Conservation (phyloP, 208 protist genomes). For the Acanthamoeba divionensis region DNA sequence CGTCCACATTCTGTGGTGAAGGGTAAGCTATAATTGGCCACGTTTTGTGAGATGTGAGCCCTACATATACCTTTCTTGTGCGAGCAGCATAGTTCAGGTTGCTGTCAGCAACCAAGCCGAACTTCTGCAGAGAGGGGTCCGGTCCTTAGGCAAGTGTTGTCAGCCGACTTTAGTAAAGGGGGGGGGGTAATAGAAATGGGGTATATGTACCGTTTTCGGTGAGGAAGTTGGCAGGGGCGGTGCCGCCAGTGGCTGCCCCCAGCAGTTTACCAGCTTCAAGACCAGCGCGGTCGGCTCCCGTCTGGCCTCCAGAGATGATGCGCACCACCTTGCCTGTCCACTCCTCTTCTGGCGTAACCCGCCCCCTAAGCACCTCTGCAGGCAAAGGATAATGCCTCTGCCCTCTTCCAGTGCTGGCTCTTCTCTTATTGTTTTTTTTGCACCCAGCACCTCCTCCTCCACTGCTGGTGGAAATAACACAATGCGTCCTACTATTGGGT, state of each 20-base stretch:
- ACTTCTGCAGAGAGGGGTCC: background rate
- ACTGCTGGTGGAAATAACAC: too few relatives aligned
- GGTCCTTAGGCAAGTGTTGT: too few relatives aligned
- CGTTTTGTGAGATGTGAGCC: too few relatives aligned
- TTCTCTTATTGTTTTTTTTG: too few relatives aligned
- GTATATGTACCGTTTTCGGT: background rate
- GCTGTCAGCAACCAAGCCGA: background rate
- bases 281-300: slow-evolving; percentile 32
- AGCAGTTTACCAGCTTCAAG: slow-evolving; percentile 24
- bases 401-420: too few relatives aligned
- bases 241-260: slow-evolving; percentile 18
- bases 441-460: too few relatives aligned
- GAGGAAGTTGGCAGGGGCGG: slow-evolving; percentile 5
- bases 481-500: too few relatives aligned
- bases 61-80: slow-evolving; percentile 48
- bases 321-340: slow-evolving; percentile 32
- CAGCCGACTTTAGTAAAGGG: too few relatives aligned
- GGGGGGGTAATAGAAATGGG: background rate
- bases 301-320: slow-evolving; percentile 48
- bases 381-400: background rate
- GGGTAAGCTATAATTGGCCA: too few relatives aligned
- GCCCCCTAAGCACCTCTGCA: background rate
- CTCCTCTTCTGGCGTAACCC: background rate
- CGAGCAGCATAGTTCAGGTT: slow-evolving; percentile 30
- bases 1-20: slow-evolving; percentile 36